Base-by-base conservation (phyloP, 345 rosid species). In the Cardamine occulta region DNA sequence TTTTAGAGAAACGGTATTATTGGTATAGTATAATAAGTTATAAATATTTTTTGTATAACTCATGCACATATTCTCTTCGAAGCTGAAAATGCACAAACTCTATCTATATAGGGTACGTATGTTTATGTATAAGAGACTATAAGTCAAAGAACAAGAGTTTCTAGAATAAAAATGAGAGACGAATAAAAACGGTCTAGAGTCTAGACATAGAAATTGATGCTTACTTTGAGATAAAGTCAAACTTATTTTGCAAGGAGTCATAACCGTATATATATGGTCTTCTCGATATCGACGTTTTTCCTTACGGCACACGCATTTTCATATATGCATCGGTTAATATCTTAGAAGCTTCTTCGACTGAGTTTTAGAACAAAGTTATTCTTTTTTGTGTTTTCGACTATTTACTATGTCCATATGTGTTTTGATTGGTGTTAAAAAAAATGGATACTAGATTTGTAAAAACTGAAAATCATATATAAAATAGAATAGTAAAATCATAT, bases 81-180 rank as follows among this genome's bases (percentile, higher is more conserved):
- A 42, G 47, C 13, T 42, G 47, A 42, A 13, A 13, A 42, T 42
- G n/a, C n/a, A n/a, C n/a, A n/a, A n/a, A n/a, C n/a, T n/a, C n/a
- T n/a, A n/a, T n/a, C n/a, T n/a, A n/a, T n/a, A n/a, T n/a, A n/a
- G n/a, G n/a, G n/a, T n/a, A n/a, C n/a, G n/a, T n/a, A n/a, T n/a
- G n/a, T n/a, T n/a, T n/a, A n/a, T n/a, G n/a, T n/a, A n/a, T n/a
- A n/a, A 60, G 35, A 62, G 61, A 21, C 56, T 75, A 31, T 61
- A 66, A 78, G 81, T 78, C 80, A 77, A 77, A 64, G 72, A 65
- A 48, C 52, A 63, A 63, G 58, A 78, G 73, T 35, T 78, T 78
- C 81, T 78, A 78, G 77, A 72, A 78, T 19, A 55, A 44, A 29
- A 63, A 21, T 63, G 48, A 11, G 32, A 65, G 18, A 65, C 2